These are phyloP conservation scores for Cephaloascus fragrans DNA, from an alignment of 805 yeast species.

Conservation along the genomic window DNA sequence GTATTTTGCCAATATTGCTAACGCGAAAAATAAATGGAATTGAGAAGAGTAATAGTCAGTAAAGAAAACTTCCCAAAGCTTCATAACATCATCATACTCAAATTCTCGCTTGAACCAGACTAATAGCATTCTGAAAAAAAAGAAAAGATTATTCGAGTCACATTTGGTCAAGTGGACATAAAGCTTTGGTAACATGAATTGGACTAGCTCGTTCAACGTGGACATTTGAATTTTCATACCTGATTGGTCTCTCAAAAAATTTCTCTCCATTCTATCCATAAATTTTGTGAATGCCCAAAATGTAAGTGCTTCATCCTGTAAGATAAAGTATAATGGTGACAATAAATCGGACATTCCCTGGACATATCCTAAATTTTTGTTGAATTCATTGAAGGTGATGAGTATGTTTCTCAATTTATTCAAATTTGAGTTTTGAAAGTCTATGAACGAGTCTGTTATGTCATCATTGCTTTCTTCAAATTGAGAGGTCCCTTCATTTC, in stretches of 20 bases:
- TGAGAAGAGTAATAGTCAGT: slow-evolving; percentile 83
- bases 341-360: slow-evolving; percentile 97
- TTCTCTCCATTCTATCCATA: slow-evolving; percentile 94
- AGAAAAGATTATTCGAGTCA: slow-evolving; percentile 83
- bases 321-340: slow-evolving; percentile 66
- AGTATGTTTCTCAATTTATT: slow-evolving; percentile 65
- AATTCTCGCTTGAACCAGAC: slow-evolving; percentile 96
- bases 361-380: slow-evolving; percentile 81
- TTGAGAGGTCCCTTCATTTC: slow-evolving; percentile 23
- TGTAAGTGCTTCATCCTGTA: slow-evolving; percentile 64
- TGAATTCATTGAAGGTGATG: slow-evolving; percentile 78
- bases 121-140: slow-evolving; percentile 88
- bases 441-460: not conserved
- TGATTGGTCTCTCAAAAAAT: slow-evolving; percentile 81
- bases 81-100: slow-evolving; percentile 62
- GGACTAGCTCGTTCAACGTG: slow-evolving; percentile 76
- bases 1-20: slow-evolving; percentile 84
- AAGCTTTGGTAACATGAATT: slow-evolving; percentile 79
- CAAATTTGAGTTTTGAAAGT: slow-evolving; percentile 63
- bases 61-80: slow-evolving; percentile 89
- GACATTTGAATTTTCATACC: slow-evolving; percentile 90
- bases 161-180: slow-evolving; percentile 78
- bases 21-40: slow-evolving; percentile 77
- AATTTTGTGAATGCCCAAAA: slow-evolving; percentile 85
- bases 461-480: slow-evolving; percentile 34